These are phyloP conservation scores for Picea glauca DNA, from an alignment of 75 land plant genomes.

Conservation along the genomic window DNA sequence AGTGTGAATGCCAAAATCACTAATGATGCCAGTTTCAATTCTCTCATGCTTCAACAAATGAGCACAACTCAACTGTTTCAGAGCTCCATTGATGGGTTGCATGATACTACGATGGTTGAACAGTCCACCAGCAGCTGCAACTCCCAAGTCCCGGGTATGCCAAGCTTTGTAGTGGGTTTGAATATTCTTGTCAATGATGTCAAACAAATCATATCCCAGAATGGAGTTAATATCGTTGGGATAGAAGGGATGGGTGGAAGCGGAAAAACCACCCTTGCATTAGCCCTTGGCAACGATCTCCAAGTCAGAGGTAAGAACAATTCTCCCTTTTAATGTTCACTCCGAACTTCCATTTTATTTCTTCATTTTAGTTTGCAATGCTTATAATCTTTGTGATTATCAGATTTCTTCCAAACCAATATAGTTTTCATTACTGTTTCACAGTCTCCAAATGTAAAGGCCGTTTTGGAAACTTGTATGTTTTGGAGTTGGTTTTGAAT, in stretches of 20 bases:
- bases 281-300: background rate
- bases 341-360: background rate
- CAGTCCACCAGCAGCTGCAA: background rate
- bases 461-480: background rate
- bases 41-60: background rate
- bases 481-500: no score
- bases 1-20: no score
- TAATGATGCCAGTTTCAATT: background rate
- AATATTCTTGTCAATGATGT: background rate
- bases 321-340: background rate
- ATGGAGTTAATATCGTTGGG: background rate
- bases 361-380: background rate
- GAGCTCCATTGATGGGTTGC: background rate
- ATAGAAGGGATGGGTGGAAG: background rate
- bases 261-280: constrained; percentile 1
- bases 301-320: constrained; percentile 4
- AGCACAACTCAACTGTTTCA: background rate
- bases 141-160: background rate
- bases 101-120: background rate
- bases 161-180: background rate
- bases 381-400: no score
- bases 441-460: no score
- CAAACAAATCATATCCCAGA: background rate
- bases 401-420: constrained; percentile 36
- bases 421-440: background rate